phyloP scores from a whole-genome alignment of 1,139 yeast genomes.

The Trichomonascaceae sp. region DNA sequence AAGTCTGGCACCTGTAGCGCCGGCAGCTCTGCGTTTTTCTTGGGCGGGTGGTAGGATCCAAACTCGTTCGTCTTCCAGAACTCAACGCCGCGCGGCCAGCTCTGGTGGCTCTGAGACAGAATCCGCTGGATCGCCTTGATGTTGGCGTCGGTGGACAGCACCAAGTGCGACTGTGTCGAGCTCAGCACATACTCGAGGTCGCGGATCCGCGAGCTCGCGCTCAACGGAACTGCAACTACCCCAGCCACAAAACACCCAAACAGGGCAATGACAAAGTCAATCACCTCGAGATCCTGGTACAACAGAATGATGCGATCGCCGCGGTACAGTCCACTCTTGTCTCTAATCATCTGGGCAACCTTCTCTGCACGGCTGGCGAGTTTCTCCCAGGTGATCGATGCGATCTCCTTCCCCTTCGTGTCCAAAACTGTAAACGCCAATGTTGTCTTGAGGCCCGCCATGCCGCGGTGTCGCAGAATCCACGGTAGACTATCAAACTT shows the following conservation, averaged over 20 bases:
- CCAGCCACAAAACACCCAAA: conserved; percentile 92
- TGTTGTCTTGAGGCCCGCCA: conserved; percentile 46
- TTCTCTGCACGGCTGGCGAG: conserved; percentile 71
- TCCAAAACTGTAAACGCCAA: conserved; percentile 61
- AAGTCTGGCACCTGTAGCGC: conserved; percentile 59
- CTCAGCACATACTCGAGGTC: conserved; percentile 64
- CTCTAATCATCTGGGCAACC: conserved; percentile 76
- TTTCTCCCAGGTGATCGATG: conserved; percentile 80
- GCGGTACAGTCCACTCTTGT: conserved; percentile 56
- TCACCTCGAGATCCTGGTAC: conserved; percentile 72
- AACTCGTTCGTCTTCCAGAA: conserved; percentile 85
- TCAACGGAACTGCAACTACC: conserved; percentile 86
- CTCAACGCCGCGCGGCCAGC: conserved; percentile 47
- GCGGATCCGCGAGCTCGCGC: conserved; percentile 50
- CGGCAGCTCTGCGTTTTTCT: conserved; percentile 47
- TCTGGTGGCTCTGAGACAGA: conserved; percentile 32
- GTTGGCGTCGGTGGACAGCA: conserved; percentile 70
- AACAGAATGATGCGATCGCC: conserved; percentile 77
- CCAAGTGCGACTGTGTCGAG: conserved; percentile 63
- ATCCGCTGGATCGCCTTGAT: conserved; percentile 56
- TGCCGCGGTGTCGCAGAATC: conserved; percentile 61
- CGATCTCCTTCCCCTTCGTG: conserved; percentile 65
- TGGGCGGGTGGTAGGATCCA: conserved; percentile 52
- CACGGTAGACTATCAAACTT: conserved; percentile 51
- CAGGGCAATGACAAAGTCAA: conserved; percentile 75